Base-by-base conservation (phyloP, 169 alveolate species). In the Perkinsus olseni region DNA sequence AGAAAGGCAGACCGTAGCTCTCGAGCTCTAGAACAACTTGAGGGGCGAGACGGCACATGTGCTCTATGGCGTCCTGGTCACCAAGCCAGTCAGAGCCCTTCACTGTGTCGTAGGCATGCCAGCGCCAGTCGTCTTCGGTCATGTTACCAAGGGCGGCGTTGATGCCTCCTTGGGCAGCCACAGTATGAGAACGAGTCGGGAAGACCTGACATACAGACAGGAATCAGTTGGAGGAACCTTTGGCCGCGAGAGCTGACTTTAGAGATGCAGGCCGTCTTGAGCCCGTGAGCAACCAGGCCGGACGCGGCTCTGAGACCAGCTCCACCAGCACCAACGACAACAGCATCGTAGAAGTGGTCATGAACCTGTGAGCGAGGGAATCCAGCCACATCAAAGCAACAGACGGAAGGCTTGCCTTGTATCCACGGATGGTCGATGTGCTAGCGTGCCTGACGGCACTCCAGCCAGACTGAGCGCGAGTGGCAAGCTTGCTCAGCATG, bases 11-110 rank as follows among this genome's bases (percentile, higher is more conserved):
- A 0, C 99, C 99, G 94, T 97, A 98, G 94, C 98, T 96, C 96
- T 99, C 99, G 51, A 99, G 96, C 96, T 99, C 99, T 91, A 97
- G 95, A 38, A 99, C 99, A 3, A 99, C 99, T 90, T 95, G 97
- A 38, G 99, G 99, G 39, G 95, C 93, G 62, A 74, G 39, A 92
- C 97, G 96, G 94, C 99, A 97, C 99, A 99, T 99, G 95, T 98
- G 98, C 91, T 98, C 99, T 91, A 99, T 98, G 94, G 99, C 99
- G 94, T 99, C 99, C 95, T 99, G 99, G 96, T 99, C 99, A 34
- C 99, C 99, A n/a, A 99, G 97, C 99, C 99, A 99, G 96, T 99
- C 99, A 21, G 99, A 96, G 38, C 99, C 99, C 96, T 99, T 99
- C 90, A 99, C 99, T 0, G 99, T 99, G 94, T 99, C 99, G 93